phyloP scores from a whole-genome alignment of 257 asterid genomes.

The Avicennia marina region DNA sequence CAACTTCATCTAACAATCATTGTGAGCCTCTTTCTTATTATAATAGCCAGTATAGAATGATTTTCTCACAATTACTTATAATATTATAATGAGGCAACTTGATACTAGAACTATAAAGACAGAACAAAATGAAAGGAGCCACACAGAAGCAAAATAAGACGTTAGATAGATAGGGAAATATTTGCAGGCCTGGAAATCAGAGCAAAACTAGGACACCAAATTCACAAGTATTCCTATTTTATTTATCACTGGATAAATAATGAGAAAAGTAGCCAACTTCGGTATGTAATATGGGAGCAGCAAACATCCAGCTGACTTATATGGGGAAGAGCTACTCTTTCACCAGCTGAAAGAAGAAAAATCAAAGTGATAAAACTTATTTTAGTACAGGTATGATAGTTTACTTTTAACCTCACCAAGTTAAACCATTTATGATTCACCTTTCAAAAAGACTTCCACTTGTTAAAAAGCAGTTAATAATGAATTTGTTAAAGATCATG shows the following conservation, averaged over 20 bases:
- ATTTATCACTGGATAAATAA: too few species aligned
- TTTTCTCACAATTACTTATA: too few species aligned
- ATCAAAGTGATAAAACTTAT: background rate
- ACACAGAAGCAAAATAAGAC: background rate
- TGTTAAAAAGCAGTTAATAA: background rate
- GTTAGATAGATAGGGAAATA: background rate
- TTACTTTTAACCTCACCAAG: background rate
- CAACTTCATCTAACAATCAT: background rate
- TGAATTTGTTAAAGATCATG: too few species aligned
- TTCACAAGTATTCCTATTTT: too few species aligned
- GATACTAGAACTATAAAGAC: background rate
- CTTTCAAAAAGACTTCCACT: background rate
- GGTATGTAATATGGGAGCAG: too few species aligned
- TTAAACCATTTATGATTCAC: background rate
- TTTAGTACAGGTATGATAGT: background rate
- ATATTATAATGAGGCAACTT: background rate
- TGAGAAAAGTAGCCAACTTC: too few species aligned
- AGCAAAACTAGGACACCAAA: too few species aligned
- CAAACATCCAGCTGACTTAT: slow-evolving; percentile 3
- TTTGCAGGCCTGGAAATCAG: background rate
- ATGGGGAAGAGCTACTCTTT: background rate
- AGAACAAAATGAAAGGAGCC: slow-evolving; percentile 1
- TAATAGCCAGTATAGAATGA: background rate
- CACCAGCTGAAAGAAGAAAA: background rate
- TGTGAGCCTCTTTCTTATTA: background rate